Evolutionary conservation across 2,329 filamentous ascomycete genomes (phyloP).

Genomic region (Aspergillus intermedius): DNA sequence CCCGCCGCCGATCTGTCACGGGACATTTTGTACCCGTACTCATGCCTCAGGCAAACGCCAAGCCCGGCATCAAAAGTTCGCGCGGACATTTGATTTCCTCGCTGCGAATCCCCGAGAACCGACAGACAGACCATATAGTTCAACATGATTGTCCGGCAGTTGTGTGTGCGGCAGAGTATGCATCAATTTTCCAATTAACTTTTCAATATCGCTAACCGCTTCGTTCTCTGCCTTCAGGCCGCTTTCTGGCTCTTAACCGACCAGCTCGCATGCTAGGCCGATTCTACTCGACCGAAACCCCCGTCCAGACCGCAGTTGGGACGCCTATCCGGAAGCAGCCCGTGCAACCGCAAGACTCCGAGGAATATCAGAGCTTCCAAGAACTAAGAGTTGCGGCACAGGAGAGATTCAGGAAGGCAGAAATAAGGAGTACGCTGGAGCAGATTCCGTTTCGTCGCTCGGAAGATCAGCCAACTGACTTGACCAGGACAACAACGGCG

Average conservation of each 20-base stretch:
- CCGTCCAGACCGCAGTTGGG: conserved; percentile 20
- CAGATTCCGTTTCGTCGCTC: background rate
- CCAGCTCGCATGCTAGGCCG: conserved; percentile 26
- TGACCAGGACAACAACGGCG: conserved; percentile 25
- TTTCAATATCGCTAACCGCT: conserved; percentile 9
- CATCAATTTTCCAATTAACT: conserved; percentile 3
- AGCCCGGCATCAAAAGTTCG: conserved; percentile 33
- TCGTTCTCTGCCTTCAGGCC: conserved; percentile 19
- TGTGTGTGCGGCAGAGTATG: conserved; percentile 37
- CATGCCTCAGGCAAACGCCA: conserved; percentile 25
- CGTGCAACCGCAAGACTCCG: conserved; percentile 8
- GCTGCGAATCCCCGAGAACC: background rate
- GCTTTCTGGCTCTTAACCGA: conserved; percentile 29
- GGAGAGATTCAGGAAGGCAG: conserved; percentile 11
- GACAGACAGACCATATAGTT: conserved; percentile 7
- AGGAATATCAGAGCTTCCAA: background rate
- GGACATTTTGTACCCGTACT: background rate
- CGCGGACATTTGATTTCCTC: conserved; percentile 17
- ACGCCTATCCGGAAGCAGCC: conserved; percentile 8
- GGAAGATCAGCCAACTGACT: conserved; percentile 1
- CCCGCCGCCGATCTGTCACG: background rate
- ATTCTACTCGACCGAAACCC: conserved; percentile 28
- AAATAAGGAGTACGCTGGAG: conserved; percentile 19
- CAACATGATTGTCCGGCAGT: conserved; percentile 38
- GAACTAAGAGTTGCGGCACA: conserved; percentile 4